These are phyloP conservation scores for Stagonosporopsis chrysanthemi DNA, from an alignment of 2,329 filamentous ascomycete genomes.

Conservation along the genomic window DNA sequence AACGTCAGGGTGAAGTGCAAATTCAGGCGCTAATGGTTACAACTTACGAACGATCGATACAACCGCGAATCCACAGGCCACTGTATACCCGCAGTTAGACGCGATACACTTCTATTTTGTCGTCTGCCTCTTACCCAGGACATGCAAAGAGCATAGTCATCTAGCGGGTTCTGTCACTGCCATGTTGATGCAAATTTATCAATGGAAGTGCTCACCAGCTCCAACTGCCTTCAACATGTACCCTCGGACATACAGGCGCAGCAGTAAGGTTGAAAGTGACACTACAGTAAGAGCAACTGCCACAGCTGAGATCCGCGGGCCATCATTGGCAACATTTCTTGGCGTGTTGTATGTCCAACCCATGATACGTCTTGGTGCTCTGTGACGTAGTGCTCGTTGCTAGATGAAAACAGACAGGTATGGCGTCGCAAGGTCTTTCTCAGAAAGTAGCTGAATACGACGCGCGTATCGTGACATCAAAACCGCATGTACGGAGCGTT, in stretches of 20 bases:
- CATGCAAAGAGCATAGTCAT: conserved; percentile 19
- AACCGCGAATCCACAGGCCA: conserved; percentile 23
- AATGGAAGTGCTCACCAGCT: conserved; percentile 10
- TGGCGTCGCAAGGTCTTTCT: neutral
- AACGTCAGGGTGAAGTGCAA: neutral
- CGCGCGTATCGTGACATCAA: neutral
- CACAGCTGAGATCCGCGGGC: conserved; percentile 14
- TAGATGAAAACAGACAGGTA: neutral
- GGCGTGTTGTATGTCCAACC: conserved; percentile 25
- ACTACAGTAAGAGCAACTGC: conserved; percentile 15
- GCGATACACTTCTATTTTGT: no score
- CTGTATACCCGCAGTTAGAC: conserved; percentile 3
- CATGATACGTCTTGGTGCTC: conserved; percentile 1
- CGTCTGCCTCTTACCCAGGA: conserved; percentile 17
- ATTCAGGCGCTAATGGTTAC: no score
- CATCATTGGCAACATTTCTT: conserved; percentile 13
- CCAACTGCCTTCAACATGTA: conserved; percentile 25
- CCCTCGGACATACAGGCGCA: conserved; percentile 24
- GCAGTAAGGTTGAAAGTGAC: conserved; percentile 13
- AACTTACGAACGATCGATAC: conserved; percentile 23
- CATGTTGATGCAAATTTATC: neutral
- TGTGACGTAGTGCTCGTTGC: neutral
- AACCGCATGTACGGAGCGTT: no score
- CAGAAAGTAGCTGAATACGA: neutral
- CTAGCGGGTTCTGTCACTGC: neutral